phyloP scores from a whole-genome alignment of 306 rosid genomes.

The Inga leiocalycina region DNA sequence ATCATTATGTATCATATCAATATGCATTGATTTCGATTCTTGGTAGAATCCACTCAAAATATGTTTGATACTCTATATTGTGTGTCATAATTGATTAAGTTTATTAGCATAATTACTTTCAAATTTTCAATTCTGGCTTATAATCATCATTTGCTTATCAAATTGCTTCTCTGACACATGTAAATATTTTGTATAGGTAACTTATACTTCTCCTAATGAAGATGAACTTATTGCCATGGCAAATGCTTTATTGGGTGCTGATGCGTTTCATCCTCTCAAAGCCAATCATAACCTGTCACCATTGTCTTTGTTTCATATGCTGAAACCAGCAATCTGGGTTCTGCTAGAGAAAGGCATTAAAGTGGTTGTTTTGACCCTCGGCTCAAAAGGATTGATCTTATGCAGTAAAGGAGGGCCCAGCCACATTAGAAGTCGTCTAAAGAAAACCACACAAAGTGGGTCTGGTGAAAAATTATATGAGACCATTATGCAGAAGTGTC shows the following conservation, averaged over 20 bases:
- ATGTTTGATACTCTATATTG: constrained; percentile 9
- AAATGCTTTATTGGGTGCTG: constrained; percentile 60
- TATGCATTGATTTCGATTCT: constrained; percentile 1
- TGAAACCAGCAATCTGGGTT: constrained; percentile 76
- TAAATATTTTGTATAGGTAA: constrained; percentile 51
- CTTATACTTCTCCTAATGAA: constrained; percentile 82
- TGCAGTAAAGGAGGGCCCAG: constrained; percentile 66
- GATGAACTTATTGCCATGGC: constrained; percentile 90
- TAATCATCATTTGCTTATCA: constrained; percentile 5
- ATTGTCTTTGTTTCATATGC: constrained; percentile 56
- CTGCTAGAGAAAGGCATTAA: constrained; percentile 78
- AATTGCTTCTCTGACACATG: constrained; percentile 20
- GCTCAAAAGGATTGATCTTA: constrained; percentile 72
- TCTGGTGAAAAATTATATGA: constrained; percentile 45
- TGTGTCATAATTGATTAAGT: constrained; percentile 16
- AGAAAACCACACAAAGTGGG: constrained; percentile 32
- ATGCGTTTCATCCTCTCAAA: constrained; percentile 50
- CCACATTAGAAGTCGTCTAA: constrained; percentile 39
- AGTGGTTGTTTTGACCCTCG: constrained; percentile 72
- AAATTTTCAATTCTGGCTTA: constrained; percentile 11
- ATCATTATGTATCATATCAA: constrained; percentile 15
- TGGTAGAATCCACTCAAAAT: constrained; percentile 8
- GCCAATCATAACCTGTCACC: constrained; percentile 41
- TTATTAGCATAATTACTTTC: not conserved
- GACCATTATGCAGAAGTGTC: constrained; percentile 50